Evolutionary conservation across 169 alveolate species (phyloP).

Genomic region (Plasmodium chabaudi): DNA sequence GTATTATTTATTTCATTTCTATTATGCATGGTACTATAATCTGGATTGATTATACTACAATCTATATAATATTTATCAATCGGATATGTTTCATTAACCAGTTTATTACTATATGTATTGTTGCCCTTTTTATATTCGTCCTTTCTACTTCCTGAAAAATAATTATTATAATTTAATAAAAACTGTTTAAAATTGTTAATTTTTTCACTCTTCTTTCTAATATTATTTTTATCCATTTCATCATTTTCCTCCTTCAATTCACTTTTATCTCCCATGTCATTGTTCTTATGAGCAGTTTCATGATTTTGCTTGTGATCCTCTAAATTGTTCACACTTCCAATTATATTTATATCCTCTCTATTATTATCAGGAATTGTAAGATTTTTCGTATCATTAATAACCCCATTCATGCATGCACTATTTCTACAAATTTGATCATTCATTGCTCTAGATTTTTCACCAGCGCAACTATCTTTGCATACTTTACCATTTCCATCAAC

Average conservation of each 20-base stretch:
- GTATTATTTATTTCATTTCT: slow-evolving; percentile 1
- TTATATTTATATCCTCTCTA: not conserved
- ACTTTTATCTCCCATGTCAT: not conserved
- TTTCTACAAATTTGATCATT: too few species aligned
- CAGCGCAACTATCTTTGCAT: not conserved
- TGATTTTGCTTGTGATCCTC: not conserved
- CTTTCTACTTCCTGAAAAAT: slow-evolving; percentile 4
- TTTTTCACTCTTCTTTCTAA: not conserved
- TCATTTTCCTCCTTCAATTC: not conserved
- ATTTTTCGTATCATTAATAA: not conserved
- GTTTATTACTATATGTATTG: not conserved
- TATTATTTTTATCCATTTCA: slow-evolving; percentile 2
- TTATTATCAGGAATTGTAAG: not conserved
- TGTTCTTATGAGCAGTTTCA: not conserved
- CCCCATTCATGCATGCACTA: not conserved
- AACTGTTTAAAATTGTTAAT: slow-evolving; percentile 39
- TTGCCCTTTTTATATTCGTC: not conserved
- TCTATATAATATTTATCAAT: slow-evolving; percentile 1
- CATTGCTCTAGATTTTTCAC: too few species aligned
- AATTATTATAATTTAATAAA: slow-evolving; percentile 2
- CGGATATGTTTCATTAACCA: not conserved
- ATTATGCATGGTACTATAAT: not conserved
- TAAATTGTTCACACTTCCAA: not conserved
- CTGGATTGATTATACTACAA: not conserved
- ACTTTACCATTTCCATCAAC: not conserved